Evolutionary conservation across 2,329 filamentous ascomycete genomes (phyloP).

Genomic region (Rhinocladiella mackenziei): DNA sequence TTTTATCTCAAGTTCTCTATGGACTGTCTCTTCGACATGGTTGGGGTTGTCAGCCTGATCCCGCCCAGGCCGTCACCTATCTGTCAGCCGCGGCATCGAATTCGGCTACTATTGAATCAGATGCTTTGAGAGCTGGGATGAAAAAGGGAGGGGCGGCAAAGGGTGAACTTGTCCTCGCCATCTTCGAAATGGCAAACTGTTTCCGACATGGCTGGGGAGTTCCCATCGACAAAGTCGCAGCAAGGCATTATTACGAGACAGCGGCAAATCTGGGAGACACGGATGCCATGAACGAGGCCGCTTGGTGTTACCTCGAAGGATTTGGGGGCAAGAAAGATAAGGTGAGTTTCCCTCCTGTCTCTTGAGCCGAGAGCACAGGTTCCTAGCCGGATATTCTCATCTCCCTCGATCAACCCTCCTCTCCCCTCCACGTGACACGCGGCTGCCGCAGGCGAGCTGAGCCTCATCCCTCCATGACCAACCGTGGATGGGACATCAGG

Average conservation of each 20-base stretch:
- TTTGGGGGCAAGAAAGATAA: constrained; percentile 98
- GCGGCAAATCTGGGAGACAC: constrained; percentile 94
- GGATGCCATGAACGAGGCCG: constrained; percentile 92
- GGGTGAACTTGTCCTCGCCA: constrained; percentile 91
- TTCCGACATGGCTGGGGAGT: constrained; percentile 96
- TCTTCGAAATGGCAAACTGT: constrained; percentile 74
- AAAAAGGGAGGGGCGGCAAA: constrained; percentile 93
- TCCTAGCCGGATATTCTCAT: too few relatives aligned
- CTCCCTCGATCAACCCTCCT: constrained; percentile 1
- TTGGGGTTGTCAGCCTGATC: constrained; percentile 78
- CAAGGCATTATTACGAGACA: constrained; percentile 90
- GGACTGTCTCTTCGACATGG: constrained; percentile 76
- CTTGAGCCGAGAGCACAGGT: too few relatives aligned
- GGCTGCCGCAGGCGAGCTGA: constrained; percentile 17
- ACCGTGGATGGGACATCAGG: constrained; percentile 2
- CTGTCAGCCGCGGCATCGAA: constrained; percentile 86
- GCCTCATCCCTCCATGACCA: constrained; percentile 13
- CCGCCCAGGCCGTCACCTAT: constrained; percentile 71
- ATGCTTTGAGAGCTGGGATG: constrained; percentile 79
- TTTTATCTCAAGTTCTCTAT: constrained; percentile 91
- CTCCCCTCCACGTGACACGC: constrained; percentile 15
- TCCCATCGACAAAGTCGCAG: constrained; percentile 77
- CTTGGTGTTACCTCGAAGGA: constrained; percentile 94
- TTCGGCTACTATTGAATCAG: constrained; percentile 77
- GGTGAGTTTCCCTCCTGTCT: too few relatives aligned